Conservation (phyloP, 208 protist genomes). For the Trypanosomatidae sp. region DNA sequence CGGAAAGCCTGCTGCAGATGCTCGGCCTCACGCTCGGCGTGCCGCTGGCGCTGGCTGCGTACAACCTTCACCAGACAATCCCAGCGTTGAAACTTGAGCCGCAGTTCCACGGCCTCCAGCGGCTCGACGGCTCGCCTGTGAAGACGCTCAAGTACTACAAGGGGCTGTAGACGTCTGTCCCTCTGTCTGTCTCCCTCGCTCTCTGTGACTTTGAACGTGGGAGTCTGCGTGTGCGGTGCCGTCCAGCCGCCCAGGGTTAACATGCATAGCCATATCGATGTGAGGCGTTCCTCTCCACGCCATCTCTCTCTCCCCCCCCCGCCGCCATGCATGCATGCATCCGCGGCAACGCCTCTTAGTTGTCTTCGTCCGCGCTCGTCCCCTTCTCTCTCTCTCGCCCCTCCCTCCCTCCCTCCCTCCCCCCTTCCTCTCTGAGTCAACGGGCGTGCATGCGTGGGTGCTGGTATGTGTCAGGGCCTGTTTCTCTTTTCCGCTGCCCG, state of each 20-base stretch:
- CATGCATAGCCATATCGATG: not conserved
- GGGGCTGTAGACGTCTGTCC: constrained; percentile 49
- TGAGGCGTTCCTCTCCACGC: no score
- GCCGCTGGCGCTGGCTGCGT: constrained; percentile 71
- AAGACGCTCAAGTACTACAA: constrained; percentile 80
- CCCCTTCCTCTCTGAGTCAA: not conserved
- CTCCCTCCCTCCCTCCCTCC: not conserved
- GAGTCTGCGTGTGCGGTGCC: not conserved
- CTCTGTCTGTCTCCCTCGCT: not conserved
- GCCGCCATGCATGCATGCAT: no score
- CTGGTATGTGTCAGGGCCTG: not conserved
- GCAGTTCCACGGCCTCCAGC: constrained; percentile 60
- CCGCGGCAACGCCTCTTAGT: no score
- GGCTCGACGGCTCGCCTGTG: constrained; percentile 66
- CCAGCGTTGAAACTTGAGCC: constrained; percentile 52
- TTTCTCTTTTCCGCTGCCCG: not conserved
- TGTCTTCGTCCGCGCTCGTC: not conserved
- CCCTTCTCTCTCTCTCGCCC: not conserved
- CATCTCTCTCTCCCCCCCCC: no score
- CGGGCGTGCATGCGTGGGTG: not conserved
- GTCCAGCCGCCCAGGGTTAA: not conserved
- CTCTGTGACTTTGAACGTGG: not conserved
- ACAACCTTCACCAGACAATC: constrained; percentile 58
- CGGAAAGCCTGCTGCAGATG: constrained; percentile 68
- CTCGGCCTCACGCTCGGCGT: constrained; percentile 67